Base-by-base conservation (phyloP, 225 moss, liverwort and hornwort genomes). In the Lunularia cruciata region DNA sequence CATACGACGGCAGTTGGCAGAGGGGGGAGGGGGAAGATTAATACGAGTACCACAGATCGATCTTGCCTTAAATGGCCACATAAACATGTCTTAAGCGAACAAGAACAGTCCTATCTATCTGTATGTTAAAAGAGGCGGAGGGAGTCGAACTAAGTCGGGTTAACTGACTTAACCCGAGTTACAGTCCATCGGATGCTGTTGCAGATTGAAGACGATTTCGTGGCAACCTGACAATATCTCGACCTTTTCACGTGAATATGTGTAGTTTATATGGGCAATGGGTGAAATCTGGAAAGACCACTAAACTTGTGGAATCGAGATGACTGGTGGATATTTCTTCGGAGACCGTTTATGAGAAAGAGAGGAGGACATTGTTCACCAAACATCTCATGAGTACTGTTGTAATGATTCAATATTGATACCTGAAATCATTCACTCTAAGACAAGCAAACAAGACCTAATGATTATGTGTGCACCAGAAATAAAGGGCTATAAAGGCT, bases 331-430 rank as follows among this genome's bases (percentile, higher is more conserved):
- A n/a, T 18, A 18, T 2, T 13, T 20, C n/a, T 13, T 48, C 48
- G 18, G 1, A 16, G 15, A 53, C n/a, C 7, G n/a, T n/a, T n/a
- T n/a, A n/a, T n/a, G 40, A 40, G 40, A 13, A 28, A 16, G 31
- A 32, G 13, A 10, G 32, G 14, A 32, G 57, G 32, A 57, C 16
- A 57, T 57, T 32, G 25, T 12, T 57, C 31, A 57, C 30, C 31
- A 13, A 57, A 57, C 3, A 4, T n/a, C 2, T 32, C 57, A 57
- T 31, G 10, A 33, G 30, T 31, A 33, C 31, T 32, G 12, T 28
- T 30, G 15, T 57, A 57, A 57, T 57, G 57, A 57, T 57, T 57
- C 57, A 33, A 57, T 32, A 57, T 57, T 57, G 57, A 57, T 57
- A 57, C 31, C 32, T 31, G 31, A 57, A 31, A 54, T 54, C 26